Base-by-base conservation (phyloP, 371 early-diverging fungal species). In the Saksenaea vasiformis region DNA sequence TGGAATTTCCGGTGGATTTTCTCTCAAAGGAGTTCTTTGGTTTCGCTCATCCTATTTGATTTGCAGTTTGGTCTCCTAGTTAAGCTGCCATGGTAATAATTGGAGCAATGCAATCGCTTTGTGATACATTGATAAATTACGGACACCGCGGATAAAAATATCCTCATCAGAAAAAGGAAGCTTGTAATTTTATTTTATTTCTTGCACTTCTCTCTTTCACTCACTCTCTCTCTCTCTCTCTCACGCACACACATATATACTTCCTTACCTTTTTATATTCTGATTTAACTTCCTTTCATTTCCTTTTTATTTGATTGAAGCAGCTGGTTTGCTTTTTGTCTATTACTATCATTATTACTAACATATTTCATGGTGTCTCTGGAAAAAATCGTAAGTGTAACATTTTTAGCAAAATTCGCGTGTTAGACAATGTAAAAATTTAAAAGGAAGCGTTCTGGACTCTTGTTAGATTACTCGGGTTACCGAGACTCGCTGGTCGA, bases 401-500 rank as follows among this genome's bases (percentile, higher is more conserved):
- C 26, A 41, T 11, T 0, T 28, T 19, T n/a, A n/a, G n/a, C n/a
- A n/a, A n/a, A n/a, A n/a, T n/a, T 22, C 5, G 35, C 9, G 26
- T 27, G 8, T 22, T 31, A 47, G 60, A 54, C 28, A 24, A 41
- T 17, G 11, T 41, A 14, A 8, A 14, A 38, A 38, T 38, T 14
- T 41, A n/a, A 41, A 5, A 5, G 15, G 15, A 15, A 57, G 22
- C 13, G 35, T 37, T 19, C 19, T 44, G 37, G 10, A 41, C 41
- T 26, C 24, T 13, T 44, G 59, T 26, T 67, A 77, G 77, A 66
- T 71, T 26, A 51, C 66, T 58, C 73, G 77, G 54, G 69, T 77
- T 26, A 73, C 73, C 26, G 77, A 77, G 58, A 72, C 77, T 58
- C 66, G 67, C 64, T 77, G 77, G 77, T 73, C 77, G 63, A 73